Evolutionary conservation across 2,329 filamentous ascomycete genomes (phyloP).

Genomic region (Orbilia brochopaga): DNA sequence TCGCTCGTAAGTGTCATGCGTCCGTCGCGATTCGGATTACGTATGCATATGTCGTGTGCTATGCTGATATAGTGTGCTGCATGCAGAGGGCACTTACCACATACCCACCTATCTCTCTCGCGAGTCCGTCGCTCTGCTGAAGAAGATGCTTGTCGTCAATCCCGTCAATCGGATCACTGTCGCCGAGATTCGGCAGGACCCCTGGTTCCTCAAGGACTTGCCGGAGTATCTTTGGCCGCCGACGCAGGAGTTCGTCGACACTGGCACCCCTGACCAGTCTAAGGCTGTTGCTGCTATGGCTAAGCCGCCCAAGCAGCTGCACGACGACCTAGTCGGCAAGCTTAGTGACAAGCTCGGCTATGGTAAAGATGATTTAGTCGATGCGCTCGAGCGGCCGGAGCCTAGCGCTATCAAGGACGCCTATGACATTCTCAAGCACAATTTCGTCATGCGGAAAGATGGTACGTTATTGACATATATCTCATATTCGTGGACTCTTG

Average conservation of each 20-base stretch:
- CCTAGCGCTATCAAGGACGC: conserved; percentile 98
- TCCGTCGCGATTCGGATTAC: background rate
- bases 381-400: conserved; percentile 87
- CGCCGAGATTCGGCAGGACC: conserved; percentile 86
- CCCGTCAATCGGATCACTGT: conserved; percentile 93
- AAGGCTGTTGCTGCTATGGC: conserved; percentile 69
- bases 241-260: conserved; percentile 89
- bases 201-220: conserved; percentile 89
- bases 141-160: conserved; percentile 92
- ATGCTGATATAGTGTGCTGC: conserved; percentile 28
- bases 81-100: conserved; percentile 74
- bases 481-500: background rate
- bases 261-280: conserved; percentile 82
- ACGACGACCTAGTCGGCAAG: conserved; percentile 91
- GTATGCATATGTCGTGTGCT: conserved; percentile 8
- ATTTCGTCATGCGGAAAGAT: conserved; percentile 94
- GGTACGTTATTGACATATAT: conserved; percentile 68
- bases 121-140: conserved; percentile 81
- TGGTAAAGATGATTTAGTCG: conserved; percentile 89
- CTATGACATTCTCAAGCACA: conserved; percentile 96
- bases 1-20: conserved; percentile 67
- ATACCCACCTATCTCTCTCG: conserved; percentile 89
- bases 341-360: conserved; percentile 99
- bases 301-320: conserved; percentile 84
- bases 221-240: conserved; percentile 85